Percentiles rank a stretch among this genome's conserved stretches.
Evolutionary conservation across 768 basidiomycete species (phyloP).

Genomic region (Cubamyces sp.): DNA sequence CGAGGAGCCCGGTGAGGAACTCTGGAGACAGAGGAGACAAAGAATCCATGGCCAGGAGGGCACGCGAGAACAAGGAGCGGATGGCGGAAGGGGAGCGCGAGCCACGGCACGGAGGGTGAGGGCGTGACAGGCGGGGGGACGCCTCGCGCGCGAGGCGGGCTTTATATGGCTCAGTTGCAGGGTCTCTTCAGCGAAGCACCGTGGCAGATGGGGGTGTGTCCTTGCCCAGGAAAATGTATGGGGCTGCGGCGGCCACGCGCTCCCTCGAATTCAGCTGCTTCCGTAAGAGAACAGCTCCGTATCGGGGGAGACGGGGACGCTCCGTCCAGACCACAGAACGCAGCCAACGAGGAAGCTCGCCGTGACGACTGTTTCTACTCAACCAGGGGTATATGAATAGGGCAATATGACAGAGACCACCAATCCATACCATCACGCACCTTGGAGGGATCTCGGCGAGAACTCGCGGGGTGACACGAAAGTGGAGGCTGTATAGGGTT

Average conservation of each 20-base stretch:
- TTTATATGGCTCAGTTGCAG: conserved; percentile 12
- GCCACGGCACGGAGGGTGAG: conserved; percentile 3
- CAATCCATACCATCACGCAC: no score
- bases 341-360: not conserved
- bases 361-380: not conserved
- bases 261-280: not conserved
- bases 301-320: conserved; percentile 5
- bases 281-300: conserved; percentile 5
- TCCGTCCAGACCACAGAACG: not conserved
- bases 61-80: conserved; percentile 1
- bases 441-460: no score
- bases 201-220: not conserved
- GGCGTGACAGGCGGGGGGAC: conserved; percentile 7
- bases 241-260: conserved; percentile 13
- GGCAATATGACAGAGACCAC: no score
- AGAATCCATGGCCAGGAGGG: conserved; percentile 1
- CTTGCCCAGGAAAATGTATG: conserved; percentile 6
- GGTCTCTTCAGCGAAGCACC: conserved; percentile 9
- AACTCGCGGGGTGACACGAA: no score
- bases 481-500: no score
- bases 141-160: not conserved
- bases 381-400: no score
- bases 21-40: not conserved
- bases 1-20: conserved; percentile 4
- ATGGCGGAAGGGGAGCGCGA: not conserved